Evolutionary conservation across 202 grass and related monocot genomes (phyloP).

Genomic region (Zoysia matrella): DNA sequence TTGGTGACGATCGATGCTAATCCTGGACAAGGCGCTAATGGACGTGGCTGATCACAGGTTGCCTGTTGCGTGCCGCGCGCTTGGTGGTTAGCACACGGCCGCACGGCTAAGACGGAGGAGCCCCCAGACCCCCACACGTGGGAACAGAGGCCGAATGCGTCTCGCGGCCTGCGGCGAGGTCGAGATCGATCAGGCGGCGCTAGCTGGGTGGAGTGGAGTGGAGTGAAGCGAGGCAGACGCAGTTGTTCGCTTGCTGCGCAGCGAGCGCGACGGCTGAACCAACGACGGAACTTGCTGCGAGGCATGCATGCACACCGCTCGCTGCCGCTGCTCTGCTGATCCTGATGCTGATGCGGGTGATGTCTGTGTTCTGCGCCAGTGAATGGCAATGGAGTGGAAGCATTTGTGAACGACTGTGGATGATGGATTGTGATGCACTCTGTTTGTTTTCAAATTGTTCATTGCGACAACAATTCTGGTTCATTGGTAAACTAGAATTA

Average conservation of each 20-base stretch:
- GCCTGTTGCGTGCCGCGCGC: conserved; percentile 12
- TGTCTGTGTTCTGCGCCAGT: background rate
- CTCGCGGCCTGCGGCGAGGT: background rate
- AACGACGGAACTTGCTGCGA: conserved; percentile 6
- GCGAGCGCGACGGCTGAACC: conserved; percentile 7
- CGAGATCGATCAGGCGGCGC: background rate
- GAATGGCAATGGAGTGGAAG: background rate
- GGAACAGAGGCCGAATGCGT: background rate
- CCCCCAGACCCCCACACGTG: conserved; percentile 14
- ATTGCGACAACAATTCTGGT: too few species aligned
- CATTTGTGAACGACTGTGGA: background rate
- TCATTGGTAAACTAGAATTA: too few species aligned
- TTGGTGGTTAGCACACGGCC: conserved; percentile 17
- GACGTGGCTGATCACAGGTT: conserved; percentile 38
- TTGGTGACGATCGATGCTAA: background rate
- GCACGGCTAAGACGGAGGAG: background rate
- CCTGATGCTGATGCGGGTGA: background rate
- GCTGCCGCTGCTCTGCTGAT: background rate
- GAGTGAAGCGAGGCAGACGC: background rate
- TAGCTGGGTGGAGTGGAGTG: background rate
- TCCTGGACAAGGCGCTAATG: conserved; percentile 29
- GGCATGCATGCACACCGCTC: background rate
- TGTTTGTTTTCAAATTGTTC: too few species aligned
- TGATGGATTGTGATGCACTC: background rate
- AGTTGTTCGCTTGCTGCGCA: background rate